Evolutionary conservation across 176 grass and related monocot genomes (phyloP).

Genomic region (Eremochloa ophiuroides): DNA sequence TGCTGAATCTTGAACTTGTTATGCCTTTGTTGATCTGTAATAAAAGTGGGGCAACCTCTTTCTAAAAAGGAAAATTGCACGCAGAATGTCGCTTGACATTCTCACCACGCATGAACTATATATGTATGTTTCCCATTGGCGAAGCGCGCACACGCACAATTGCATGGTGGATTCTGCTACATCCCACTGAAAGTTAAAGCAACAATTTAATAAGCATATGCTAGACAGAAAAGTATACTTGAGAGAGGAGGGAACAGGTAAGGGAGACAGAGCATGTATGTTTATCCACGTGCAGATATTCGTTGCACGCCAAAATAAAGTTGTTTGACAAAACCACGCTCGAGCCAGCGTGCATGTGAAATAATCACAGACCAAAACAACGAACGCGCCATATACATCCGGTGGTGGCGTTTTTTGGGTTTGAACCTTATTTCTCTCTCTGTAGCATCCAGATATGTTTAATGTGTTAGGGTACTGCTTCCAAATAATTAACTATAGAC

Average conservation of each 20-base stretch:
- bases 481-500: no score
- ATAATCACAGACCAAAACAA: conserved; percentile 14
- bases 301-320: conserved; percentile 13
- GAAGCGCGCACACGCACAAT: background rate
- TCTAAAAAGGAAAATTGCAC: background rate
- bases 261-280: background rate
- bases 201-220: background rate
- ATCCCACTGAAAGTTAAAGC: conserved; percentile 15
- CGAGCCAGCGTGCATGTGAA: conserved; percentile 12
- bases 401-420: background rate
- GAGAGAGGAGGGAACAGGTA: no score
- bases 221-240: background rate
- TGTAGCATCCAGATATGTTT: background rate
- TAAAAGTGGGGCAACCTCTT: no score
- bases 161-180: conserved; percentile 17
- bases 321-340: background rate
- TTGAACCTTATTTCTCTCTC: conserved; percentile 10
- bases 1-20: no score
- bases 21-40: no score
- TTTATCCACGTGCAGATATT: conserved; percentile 31
- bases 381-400: background rate
- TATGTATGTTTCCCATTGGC: background rate
- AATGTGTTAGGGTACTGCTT: no score
- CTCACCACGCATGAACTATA: background rate
- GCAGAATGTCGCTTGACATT: background rate